Evolutionary conservation across 2,329 filamentous ascomycete species (phyloP).

Genomic region (Zasmidium citrigriseum): DNA sequence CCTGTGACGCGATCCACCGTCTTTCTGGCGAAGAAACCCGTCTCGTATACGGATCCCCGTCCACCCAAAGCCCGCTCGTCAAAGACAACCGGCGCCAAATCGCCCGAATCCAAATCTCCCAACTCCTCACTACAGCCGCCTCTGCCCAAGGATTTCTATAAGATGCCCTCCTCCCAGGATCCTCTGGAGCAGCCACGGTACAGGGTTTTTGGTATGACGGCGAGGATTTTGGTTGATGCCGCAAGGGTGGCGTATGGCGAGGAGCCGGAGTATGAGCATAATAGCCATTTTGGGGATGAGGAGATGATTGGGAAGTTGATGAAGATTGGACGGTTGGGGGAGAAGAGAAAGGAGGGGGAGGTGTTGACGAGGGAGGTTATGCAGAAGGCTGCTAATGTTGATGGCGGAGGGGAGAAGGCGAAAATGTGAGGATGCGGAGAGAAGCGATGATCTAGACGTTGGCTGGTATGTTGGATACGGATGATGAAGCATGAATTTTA

Average conservation of each 20-base stretch:
- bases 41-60: conserved; percentile 22
- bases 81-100: conserved; percentile 5
- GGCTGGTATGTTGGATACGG: too few species aligned
- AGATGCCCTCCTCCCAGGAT: conserved; percentile 25
- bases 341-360: conserved; percentile 53
- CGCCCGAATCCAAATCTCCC: conserved; percentile 8
- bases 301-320: conserved; percentile 61
- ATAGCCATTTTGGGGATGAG: conserved; percentile 66
- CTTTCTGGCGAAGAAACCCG: conserved; percentile 31
- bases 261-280: conserved; percentile 81
- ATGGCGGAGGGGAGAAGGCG: too few species aligned
- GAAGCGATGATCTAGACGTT: too few species aligned
- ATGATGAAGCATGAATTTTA: too few species aligned
- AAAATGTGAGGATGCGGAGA: neutral
- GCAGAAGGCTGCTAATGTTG: conserved; percentile 33
- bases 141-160: conserved; percentile 31
- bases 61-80: conserved; percentile 10
- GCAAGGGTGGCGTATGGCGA: conserved; percentile 80
- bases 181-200: conserved; percentile 51
- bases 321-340: conserved; percentile 57
- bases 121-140: conserved; percentile 29
- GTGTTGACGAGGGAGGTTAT: conserved; percentile 40
- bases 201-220: conserved; percentile 94
- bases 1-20: conserved; percentile 73
- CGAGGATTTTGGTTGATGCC: conserved; percentile 83